These are phyloP conservation scores for Mycena albidolilacea DNA, from an alignment of 768 basidiomycete species.

Conservation along the genomic window DNA sequence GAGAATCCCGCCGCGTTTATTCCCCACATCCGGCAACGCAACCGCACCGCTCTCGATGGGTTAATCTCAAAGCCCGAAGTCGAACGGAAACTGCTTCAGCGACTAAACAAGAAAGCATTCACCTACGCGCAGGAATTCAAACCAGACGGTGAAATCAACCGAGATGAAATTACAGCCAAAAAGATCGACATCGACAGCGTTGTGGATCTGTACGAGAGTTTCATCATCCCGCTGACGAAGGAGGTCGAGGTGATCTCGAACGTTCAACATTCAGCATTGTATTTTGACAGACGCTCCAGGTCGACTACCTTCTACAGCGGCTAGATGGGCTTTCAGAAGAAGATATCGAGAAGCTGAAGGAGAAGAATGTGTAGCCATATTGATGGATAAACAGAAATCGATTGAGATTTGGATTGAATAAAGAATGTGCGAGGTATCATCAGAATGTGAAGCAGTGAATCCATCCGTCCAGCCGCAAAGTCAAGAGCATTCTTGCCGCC, in stretches of 20 bases:
- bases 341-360: conserved; percentile 78
- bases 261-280: not conserved
- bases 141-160: conserved; percentile 65
- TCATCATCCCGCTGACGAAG: conserved; percentile 97
- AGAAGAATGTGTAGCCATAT: conserved; percentile 37
- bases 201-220: conserved; percentile 93
- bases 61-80: conserved; percentile 99
- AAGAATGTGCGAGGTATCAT: conserved; percentile 33
- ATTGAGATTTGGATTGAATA: conserved; percentile 19
- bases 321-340: conserved; percentile 88
- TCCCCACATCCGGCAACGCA: conserved; percentile 88
- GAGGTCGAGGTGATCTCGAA: conserved; percentile 87
- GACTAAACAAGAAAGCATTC: conserved; percentile 88
- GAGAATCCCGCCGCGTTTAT: conserved; percentile 89
- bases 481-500: conserved; percentile 22
- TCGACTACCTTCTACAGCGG: conserved; percentile 94
- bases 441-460: conserved; percentile 5
- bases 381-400: not conserved
- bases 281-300: conserved; percentile 59
- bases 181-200: conserved; percentile 95
- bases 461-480: conserved; percentile 35
- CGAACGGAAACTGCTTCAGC: conserved; percentile 84
- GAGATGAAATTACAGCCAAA: conserved; percentile 55
- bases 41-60: conserved; percentile 82
- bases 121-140: conserved; percentile 89